phyloP scores from a whole-genome alignment of 139 green algal genomes.

The Micromonas commoda region DNA sequence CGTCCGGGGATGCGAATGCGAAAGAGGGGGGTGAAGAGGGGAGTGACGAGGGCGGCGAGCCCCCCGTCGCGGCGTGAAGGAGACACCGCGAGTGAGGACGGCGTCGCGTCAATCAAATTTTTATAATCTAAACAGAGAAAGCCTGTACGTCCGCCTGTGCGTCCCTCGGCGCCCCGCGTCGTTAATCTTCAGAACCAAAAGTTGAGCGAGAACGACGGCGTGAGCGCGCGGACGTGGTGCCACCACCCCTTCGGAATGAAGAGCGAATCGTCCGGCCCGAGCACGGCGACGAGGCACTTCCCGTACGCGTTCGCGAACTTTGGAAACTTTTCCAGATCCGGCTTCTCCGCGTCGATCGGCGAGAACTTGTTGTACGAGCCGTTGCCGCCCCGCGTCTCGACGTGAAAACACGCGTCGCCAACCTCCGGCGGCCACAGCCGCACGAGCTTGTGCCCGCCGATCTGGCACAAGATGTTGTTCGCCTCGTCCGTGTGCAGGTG shows the following conservation, averaged over 20 bases:
- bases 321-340: neutral
- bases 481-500: neutral
- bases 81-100: too few species aligned
- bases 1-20: neutral
- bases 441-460: neutral
- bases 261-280: constrained; percentile 8
- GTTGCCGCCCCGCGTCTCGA: neutral
- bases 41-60: neutral
- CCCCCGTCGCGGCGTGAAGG: neutral
- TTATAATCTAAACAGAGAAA: too few species aligned
- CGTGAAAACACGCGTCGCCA: neutral
- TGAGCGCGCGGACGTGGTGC: neutral
- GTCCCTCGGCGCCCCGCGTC: too few species aligned
- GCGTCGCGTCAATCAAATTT: too few species aligned
- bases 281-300: neutral
- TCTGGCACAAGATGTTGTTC: neutral
- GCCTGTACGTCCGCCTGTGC: too few species aligned
- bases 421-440: constrained; percentile 1
- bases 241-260: constrained; percentile 13
- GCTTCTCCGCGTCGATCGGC: neutral
- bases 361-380: neutral
- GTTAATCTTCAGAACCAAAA: constrained; percentile 5
- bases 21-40: neutral
- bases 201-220: neutral
- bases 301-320: neutral